Evolutionary conservation across 495 filamentous ascomycete genomes (phyloP), one percentile per base, ranked within the genome.

Genomic region (Annulohypoxylon moriforme): DNA sequence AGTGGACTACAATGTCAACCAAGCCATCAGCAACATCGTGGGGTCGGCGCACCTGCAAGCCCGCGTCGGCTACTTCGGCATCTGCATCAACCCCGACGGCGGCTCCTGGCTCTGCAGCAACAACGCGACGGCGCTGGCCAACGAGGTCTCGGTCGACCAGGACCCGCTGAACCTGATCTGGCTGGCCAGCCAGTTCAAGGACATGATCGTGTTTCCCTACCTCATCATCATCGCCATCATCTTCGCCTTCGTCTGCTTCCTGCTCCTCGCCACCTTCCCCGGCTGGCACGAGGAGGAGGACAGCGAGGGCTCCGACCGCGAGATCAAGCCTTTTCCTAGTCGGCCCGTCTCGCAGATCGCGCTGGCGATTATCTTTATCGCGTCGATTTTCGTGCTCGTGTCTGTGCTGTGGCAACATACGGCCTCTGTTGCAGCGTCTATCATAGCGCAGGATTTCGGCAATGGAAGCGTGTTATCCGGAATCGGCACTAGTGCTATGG

Each of bases 371-470:
- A 93, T 93, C 77, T 93, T 93, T 81, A 89, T 93, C 78, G 83
- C 91, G 11, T 89, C 89, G 46, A 90, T 93, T 76, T 93, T 94
- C 78, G 88, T 94, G 3, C 84, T 94, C 16, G 91, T 94, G 24
- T 91, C 88, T 1, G 90, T 91, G 22, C 77, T 92, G 18, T 92
- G 89, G 89, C 89, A 92, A 76, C 95, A 98, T 76, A 98, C 95
- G 16, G 95, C 95, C 0, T 97, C 94, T 0, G 94, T 98, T 0
- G 95, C 94, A 5, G 95, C 95, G 13, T 92, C 92, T 64, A 93
- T 94, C 47, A 93, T 98, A 65, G 94, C 93, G 0, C 94, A 97
- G 79, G 94, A 97, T 75, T 86, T 98, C 71, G 95, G 92, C n/a
- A 98, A 98, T 80, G 95, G 95, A 16, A 94, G 91, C 73, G 92